Evolutionary conservation across 352 stramenopile species (phyloP), one percentile per base, ranked within the genome.

Genomic region (Elongisporangium senticosum): DNA sequence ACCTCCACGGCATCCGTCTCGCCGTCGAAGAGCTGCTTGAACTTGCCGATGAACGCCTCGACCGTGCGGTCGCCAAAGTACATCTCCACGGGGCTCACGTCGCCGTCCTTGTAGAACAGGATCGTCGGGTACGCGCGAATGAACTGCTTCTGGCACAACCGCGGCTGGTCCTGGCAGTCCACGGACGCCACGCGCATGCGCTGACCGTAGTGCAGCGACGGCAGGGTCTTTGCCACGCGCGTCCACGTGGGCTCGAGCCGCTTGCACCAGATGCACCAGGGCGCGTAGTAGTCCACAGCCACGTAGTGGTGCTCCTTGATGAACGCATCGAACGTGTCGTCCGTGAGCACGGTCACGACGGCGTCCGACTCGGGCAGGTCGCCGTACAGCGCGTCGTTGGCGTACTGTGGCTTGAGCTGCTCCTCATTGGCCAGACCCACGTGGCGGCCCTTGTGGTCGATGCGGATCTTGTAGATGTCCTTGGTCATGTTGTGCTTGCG

Each of bases 401-500:
- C 72, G 50, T 85, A 91, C 49, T 77, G 67, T 7, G 90, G 85
- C 63, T 86, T 77, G 26, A 90, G 82, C 54, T 92, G 74, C 56
- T 96, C 86, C 52, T 98, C 90, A 39, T 89, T 68, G 59, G 97
- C 95, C 69, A 96, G 75, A 0, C 83, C 83, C n/a, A 93, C 77
- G 61, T 86, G 74, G 62, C 85, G 84, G 26, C 85, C 83, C 69
- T 94, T 93, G 67, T 87, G 74, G 71, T 93, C 86, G 55, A 93
- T 75, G 40, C 83, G 80, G 68, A 93, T 98, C 81, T 99, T 99
- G 82, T 97, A 97, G 60, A 99, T 96, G 78, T 99, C 98, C 64
- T 97, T 98, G 59, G 96, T 99, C 67, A 99, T 97, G 83, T 99
- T 99, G 72, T 98, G 90, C 68, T 96, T 96, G 63, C 98, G 97